Evolutionary conservation across 2,329 filamentous ascomycete genomes (phyloP).

Genomic region (Ustulina deusta): DNA sequence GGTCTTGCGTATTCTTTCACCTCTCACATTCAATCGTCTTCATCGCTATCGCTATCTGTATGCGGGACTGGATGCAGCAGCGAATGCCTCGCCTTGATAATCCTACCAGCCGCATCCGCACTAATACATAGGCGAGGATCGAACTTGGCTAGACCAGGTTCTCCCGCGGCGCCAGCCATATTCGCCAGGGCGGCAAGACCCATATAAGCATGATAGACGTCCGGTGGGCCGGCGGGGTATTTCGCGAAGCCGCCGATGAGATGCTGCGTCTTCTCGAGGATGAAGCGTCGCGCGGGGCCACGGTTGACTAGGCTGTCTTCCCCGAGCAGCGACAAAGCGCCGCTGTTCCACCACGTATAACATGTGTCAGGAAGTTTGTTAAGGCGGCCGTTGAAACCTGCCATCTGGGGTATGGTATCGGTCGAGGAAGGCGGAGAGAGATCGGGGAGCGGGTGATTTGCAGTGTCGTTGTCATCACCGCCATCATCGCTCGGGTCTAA

Average conservation of each 20-base stretch:
- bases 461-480: conserved; percentile 58
- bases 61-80: conserved; percentile 22
- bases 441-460: conserved; percentile 49
- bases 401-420: conserved; percentile 44
- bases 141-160: conserved; percentile 75
- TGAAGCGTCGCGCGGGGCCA: conserved; percentile 75
- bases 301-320: conserved; percentile 68
- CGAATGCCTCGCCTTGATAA: conserved; percentile 59
- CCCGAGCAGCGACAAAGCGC: conserved; percentile 72
- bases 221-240: conserved; percentile 73
- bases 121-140: conserved; percentile 84
- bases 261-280: conserved; percentile 89
- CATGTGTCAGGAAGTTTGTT: conserved; percentile 97
- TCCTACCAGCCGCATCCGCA: conserved; percentile 64
- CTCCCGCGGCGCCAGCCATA: conserved; percentile 61
- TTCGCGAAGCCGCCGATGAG: conserved; percentile 87
- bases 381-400: conserved; percentile 87
- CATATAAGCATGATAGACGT: conserved; percentile 90
- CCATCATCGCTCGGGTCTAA: conserved; percentile 55
- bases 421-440: conserved; percentile 54
- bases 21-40: background rate
- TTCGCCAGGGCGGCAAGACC: conserved; percentile 84
- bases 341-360: conserved; percentile 92
- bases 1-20: background rate
- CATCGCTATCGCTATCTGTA: conserved; percentile 7